Evolutionary conservation across 371 early-diverging fungal genomes (phyloP).

Genomic region (Conidiobolus incongruus): DNA sequence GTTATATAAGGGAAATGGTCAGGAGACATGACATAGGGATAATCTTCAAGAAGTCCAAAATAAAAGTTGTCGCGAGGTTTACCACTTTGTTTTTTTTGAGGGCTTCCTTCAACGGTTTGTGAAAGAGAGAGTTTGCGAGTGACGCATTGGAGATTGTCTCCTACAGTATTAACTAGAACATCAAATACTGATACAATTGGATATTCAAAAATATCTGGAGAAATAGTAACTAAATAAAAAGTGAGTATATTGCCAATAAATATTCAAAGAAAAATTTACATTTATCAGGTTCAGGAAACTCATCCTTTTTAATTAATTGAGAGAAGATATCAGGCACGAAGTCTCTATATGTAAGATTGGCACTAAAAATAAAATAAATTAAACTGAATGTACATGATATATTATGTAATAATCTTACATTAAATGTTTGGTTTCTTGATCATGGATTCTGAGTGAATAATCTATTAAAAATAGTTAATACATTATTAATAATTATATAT

Average conservation of each 20-base stretch:
- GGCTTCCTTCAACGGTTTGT: too few species aligned
- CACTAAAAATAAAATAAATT: too few species aligned
- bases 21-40: conserved; percentile 23
- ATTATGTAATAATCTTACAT: too few species aligned
- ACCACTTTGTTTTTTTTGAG: too few species aligned
- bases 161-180: conserved; percentile 8
- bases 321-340: conserved; percentile 10
- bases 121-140: neutral
- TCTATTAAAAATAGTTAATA: too few species aligned
- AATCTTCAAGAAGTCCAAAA: conserved; percentile 26
- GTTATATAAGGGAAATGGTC: neutral
- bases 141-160: conserved; percentile 4
- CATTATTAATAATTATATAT: neutral
- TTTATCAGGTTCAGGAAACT: neutral
- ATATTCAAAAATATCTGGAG: conserved; percentile 12
- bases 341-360: too few species aligned
- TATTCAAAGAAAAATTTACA: too few species aligned
- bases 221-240: conserved; percentile 11
- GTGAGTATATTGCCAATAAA: too few species aligned
- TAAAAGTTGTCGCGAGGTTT: conserved; percentile 12
- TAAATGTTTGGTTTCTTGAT: neutral
- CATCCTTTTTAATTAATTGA: neutral
- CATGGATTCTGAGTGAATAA: neutral
- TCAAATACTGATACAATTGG: conserved; percentile 15
- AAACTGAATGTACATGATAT: too few species aligned